Conservation (phyloP, 192 early-diverging fungal species). For the Backusella parvicylindrica region DNA sequence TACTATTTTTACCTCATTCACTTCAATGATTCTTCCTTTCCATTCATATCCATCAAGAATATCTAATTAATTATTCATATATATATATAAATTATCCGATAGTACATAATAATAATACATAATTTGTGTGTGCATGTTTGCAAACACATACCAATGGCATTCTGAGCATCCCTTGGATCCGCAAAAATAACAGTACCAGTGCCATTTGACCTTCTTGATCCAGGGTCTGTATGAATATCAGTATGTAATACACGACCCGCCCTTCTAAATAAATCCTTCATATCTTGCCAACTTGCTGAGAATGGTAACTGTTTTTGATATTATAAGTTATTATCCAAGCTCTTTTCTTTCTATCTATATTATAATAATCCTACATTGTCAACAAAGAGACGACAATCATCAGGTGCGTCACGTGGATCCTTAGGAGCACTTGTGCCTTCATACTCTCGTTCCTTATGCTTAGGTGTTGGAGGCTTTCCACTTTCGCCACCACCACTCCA, state of each 20-base stretch:
- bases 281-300: slow-evolving; percentile 79
- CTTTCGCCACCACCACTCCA: not conserved
- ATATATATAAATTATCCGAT: too few relatives aligned
- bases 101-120: too few relatives aligned
- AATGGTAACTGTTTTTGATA: slow-evolving; percentile 87
- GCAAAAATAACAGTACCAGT: slow-evolving; percentile 78
- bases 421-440: slow-evolving; percentile 40
- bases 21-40: slow-evolving; percentile 76
- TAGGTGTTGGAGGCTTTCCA: not conserved
- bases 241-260: slow-evolving; percentile 68
- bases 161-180: slow-evolving; percentile 56
- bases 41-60: slow-evolving; percentile 81
- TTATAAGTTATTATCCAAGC: not conserved
- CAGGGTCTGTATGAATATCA: slow-evolving; percentile 60
- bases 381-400: slow-evolving; percentile 59
- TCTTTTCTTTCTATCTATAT: not conserved
- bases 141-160: slow-evolving; percentile 64
- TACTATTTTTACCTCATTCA: slow-evolving; percentile 51
- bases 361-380: slow-evolving; percentile 52
- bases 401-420: slow-evolving; percentile 28
- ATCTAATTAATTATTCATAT: too few relatives aligned
- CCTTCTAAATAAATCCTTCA: slow-evolving; percentile 82
- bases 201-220: slow-evolving; percentile 65
- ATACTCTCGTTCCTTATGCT: slow-evolving; percentile 58
- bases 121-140: not conserved